A percentile compares a stretch with the other conserved stretches of the same genome.
phyloP scores from a whole-genome alignment of 2,329 filamentous ascomycete species.

The Paraconiothyrium sp. region DNA sequence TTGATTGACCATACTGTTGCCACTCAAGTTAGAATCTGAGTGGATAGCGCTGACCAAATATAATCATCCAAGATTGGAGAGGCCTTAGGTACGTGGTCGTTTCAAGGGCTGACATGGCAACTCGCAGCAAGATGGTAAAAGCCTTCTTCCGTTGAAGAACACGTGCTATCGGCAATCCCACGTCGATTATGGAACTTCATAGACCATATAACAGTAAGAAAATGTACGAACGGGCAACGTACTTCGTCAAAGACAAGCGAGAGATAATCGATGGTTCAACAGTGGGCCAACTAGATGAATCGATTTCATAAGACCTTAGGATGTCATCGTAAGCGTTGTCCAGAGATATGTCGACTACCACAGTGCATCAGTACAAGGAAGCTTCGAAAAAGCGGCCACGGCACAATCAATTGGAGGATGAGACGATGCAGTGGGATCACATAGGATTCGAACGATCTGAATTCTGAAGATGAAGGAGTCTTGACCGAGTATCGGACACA shows the following conservation, averaged over 20 bases:
- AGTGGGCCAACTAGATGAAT: not conserved
- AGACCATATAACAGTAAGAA: not conserved
- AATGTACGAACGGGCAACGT: conserved; percentile 6
- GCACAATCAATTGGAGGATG: not conserved
- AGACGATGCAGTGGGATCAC: not conserved
- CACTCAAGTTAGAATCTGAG: conserved; percentile 21
- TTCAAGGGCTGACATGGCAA: conserved; percentile 8
- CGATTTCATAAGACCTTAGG: not conserved
- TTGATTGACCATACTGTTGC: conserved; percentile 2
- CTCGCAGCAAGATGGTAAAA: not conserved
- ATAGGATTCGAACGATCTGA: not conserved
- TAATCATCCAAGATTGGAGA: conserved; percentile 3
- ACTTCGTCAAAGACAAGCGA: conserved; percentile 6
- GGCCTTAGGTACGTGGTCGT: not conserved
- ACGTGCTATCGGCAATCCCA: not conserved
- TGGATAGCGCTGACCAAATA: conserved; percentile 26
- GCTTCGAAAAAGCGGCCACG: not conserved
- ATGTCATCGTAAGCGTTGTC: not conserved
- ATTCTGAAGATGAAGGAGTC: not conserved
- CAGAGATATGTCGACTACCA: not conserved
- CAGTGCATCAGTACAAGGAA: not conserved
- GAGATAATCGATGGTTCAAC: not conserved
- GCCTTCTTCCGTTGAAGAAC: not conserved
- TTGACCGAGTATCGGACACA: not conserved
- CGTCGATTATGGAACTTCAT: not conserved